Conservation (phyloP, 176 grass and related monocot genomes). For the Avena insularis region DNA sequence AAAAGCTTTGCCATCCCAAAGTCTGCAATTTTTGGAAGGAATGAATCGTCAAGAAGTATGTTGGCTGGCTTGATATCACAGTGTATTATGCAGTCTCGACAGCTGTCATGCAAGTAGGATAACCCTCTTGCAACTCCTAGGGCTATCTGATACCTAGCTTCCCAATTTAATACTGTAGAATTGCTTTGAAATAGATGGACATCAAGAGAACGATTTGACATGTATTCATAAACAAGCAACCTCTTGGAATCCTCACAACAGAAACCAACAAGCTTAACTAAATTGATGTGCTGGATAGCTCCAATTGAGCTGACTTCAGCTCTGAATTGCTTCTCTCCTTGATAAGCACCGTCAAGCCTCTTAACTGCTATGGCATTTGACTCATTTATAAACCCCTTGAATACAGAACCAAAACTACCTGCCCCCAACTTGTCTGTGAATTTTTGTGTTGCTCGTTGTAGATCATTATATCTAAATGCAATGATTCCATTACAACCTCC, state of each 20-base stretch:
- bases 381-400: slow-evolving; percentile 49
- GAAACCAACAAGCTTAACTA: no score
- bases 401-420: slow-evolving; percentile 69
- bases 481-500: slow-evolving; percentile 27
- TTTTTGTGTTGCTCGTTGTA: slow-evolving; percentile 54
- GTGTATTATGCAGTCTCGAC: slow-evolving; percentile 49
- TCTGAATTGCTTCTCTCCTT: no score
- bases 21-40: slow-evolving; percentile 42
- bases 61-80: slow-evolving; percentile 46
- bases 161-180: slow-evolving; percentile 39
- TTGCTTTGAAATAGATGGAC: slow-evolving; percentile 38
- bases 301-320: slow-evolving; percentile 23
- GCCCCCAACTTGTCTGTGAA: slow-evolving; percentile 57
- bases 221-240: no score
- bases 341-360: no score
- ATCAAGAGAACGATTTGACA: slow-evolving; percentile 52
- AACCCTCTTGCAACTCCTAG: slow-evolving; percentile 62
- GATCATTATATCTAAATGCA: slow-evolving; percentile 46
- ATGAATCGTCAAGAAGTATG: slow-evolving; percentile 39
- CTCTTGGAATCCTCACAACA: no score
- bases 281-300: no score
- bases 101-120: slow-evolving; percentile 64
- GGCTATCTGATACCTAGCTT: slow-evolving; percentile 55
- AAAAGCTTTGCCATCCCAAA: slow-evolving; percentile 55
- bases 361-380: slow-evolving; percentile 51